A percentile compares a stretch with the other conserved stretches of the same genome.
Evolutionary conservation across 805 yeast genomes (phyloP).

Genomic region (Zygoascus flipseniorum): DNA sequence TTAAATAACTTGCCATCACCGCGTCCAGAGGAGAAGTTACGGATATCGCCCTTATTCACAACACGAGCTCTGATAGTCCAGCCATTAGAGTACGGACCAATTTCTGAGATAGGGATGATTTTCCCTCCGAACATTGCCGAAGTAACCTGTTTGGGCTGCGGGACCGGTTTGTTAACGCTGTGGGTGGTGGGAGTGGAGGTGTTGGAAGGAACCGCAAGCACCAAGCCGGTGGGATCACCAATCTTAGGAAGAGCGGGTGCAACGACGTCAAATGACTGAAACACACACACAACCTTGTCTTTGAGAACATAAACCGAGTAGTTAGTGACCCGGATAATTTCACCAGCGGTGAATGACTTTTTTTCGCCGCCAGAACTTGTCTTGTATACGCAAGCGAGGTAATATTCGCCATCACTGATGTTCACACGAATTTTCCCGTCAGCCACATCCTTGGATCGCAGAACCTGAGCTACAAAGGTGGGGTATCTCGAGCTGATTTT

Average conservation of each 20-base stretch:
- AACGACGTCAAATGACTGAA: background rate
- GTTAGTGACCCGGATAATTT: conserved; percentile 3
- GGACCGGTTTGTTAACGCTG: background rate
- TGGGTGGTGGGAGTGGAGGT: background rate
- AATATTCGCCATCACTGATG: conserved; percentile 3
- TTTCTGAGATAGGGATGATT: conserved; percentile 67
- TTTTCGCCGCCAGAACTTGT: background rate
- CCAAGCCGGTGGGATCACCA: conserved; percentile 8
- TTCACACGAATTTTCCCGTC: background rate
- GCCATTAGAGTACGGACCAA: conserved; percentile 81
- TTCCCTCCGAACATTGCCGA: background rate
- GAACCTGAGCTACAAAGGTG: conserved; percentile 1
- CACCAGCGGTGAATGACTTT: background rate
- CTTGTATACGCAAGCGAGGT: background rate
- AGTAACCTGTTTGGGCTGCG: background rate
- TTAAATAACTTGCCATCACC: conserved; percentile 90
- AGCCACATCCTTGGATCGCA: background rate
- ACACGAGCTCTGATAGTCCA: conserved; percentile 96
- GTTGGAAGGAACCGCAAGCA: background rate
- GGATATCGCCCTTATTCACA: conserved; percentile 76
- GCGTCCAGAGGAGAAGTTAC: conserved; percentile 76
- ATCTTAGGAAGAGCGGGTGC: conserved; percentile 1
- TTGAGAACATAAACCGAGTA: background rate
- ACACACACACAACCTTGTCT: background rate
- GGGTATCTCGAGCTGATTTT: background rate